Evolutionary conservation across 768 basidiomycete genomes (phyloP).

Genomic region (Suillus fuscotomentosus): DNA sequence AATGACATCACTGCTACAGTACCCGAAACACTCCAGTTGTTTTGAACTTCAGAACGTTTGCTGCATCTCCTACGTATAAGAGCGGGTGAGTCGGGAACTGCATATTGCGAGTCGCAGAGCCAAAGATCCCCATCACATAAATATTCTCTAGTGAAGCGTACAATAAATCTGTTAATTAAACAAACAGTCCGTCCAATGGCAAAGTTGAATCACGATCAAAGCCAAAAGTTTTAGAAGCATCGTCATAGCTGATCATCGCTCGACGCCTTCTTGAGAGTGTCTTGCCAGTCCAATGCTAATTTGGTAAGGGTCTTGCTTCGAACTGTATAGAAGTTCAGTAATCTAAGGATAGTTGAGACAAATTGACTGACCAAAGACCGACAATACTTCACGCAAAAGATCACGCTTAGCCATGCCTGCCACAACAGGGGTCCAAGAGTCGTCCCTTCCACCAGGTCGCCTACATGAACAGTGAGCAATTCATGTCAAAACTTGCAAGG

Average conservation of each 20-base stretch:
- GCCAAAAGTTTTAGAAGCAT: neutral
- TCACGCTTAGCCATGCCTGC: slow-evolving; percentile 79
- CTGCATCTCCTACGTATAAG: no score
- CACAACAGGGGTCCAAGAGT: slow-evolving; percentile 65
- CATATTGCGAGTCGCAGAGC: no score
- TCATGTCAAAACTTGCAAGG: neutral
- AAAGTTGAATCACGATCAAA: neutral
- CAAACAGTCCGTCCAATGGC: neutral
- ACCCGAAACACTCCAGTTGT: no score
- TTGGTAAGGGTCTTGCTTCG: slow-evolving; percentile 73
- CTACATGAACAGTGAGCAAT: slow-evolving; percentile 32
- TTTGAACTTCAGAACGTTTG: no score
- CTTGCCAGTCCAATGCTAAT: slow-evolving; percentile 82
- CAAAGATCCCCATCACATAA: no score
- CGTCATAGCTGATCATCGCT: slow-evolving; percentile 43
- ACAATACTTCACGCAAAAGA: slow-evolving; percentile 76
- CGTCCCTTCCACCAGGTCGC: slow-evolving; percentile 63
- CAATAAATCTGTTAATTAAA: neutral
- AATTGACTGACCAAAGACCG: slow-evolving; percentile 66
- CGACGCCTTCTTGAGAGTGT: slow-evolving; percentile 63
- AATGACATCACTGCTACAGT: neutral
- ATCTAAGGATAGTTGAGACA: neutral
- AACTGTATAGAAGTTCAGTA: slow-evolving; percentile 41
- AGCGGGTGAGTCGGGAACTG: no score
- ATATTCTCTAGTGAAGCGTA: neutral